Base-by-base conservation (phyloP, 176 grass and related monocot genomes). In the Themeda triandra region DNA sequence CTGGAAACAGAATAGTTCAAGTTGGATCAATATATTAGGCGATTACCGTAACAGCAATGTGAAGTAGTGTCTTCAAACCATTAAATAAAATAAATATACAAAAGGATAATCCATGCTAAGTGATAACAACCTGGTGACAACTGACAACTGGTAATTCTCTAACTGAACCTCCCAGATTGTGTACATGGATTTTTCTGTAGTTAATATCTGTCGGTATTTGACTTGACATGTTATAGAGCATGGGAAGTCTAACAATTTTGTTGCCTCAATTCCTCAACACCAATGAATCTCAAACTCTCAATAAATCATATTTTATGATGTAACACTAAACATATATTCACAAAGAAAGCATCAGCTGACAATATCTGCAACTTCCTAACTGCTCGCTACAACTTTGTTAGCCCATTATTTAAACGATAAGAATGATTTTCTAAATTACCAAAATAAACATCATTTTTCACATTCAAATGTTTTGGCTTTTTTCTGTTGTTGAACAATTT, bases 1-100 rank as follows among this genome's bases (percentile, higher is more conserved):
- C 96, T 98, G 83, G 60, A 82, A 82, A 83, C 66, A 86, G 24
- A 73, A 65, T 14, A 67, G 56, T 24, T 77, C 8, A 0, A 77
- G 42, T 77, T 80, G 40, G 32, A 42, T 39, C 60, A 74, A 46
- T 19, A 53, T 41, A 68, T 56, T 35, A 73, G 11, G 33, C 7
- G 24, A 66, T 58, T 66, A 18, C 28, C 66, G 24, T 60, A 79
- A 58, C 5, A 66, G 15, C n/a, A 46, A 18, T 37, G 5, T 21
- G 40, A 74, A 60, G 66, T 68, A 49, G 13, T 59, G 56, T 58
- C 28, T 69, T 33, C 8, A 65, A 68, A 60, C 19, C 28, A 73
- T 13, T 41, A 60, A 24, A 39, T 31, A 40, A 40, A 51, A 49
- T 23, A 67, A 36, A 13, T 67, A 53, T 69, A 36, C 42, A 59